These are phyloP conservation scores for Nemania sp. DNA, from an alignment of 2,329 filamentous ascomycete genomes.

Conservation along the genomic window DNA sequence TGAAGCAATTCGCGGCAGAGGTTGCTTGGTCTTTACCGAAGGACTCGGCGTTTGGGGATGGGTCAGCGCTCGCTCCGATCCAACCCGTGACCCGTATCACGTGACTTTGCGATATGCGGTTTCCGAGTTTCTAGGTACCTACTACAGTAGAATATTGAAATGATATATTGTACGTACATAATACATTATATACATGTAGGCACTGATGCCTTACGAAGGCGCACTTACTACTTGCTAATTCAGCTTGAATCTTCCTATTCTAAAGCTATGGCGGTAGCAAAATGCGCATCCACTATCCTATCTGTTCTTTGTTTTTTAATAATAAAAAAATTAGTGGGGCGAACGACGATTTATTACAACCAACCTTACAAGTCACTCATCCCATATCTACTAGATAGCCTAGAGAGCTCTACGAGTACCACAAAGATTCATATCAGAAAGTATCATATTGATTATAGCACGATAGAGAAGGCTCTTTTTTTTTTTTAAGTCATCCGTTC, in stretches of 20 bases:
- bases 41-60: constrained; percentile 46
- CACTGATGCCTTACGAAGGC: background rate
- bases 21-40: constrained; percentile 62
- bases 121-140: too few species aligned
- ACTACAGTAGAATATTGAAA: too few species aligned
- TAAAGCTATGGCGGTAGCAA: too few species aligned
- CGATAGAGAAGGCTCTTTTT: background rate
- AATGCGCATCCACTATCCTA: too few species aligned
- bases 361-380: background rate
- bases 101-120: too few species aligned
- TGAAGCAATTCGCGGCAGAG: constrained; percentile 62
- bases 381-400: constrained; percentile 8
- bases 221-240: background rate
- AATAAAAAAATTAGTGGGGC: background rate
- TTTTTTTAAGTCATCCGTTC: constrained; percentile 8
- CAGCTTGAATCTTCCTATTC: background rate
- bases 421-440: constrained; percentile 41
- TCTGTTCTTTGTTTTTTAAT: too few species aligned
- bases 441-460: constrained; percentile 45
- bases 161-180: too few species aligned
- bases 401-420: constrained; percentile 33
- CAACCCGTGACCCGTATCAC: constrained; percentile 44
- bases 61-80: constrained; percentile 15
- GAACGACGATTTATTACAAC: background rate
- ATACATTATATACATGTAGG: background rate